Base-by-base conservation (phyloP, 176 grass and related monocot species). In the Tuctoria greenei region DNA sequence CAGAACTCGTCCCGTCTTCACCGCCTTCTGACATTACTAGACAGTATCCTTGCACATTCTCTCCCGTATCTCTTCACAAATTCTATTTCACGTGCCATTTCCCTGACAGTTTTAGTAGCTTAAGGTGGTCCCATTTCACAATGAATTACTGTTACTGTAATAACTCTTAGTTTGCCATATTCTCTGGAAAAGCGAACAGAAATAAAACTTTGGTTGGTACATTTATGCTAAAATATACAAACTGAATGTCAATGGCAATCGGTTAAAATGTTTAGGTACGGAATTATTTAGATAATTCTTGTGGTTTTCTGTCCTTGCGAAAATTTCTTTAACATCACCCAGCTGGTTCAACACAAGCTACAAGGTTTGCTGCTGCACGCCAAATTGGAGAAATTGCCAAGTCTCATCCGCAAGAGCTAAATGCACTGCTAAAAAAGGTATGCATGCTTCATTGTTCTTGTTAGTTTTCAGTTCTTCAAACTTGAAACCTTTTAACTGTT, bases 381-480 rank as follows among this genome's bases (percentile, higher is more conserved):
- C 91, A 99, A 90, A 99, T 99, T 70, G 91, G 95, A 69, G 95
- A 92, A 61, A 92, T 99, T 15, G 87, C 95, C 71, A 99, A 92
- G 74, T 92, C 91, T 25, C 89, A 92, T 58, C 95, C 95, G 59
- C 91, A 90, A 74, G 95, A 99, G 62, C 82, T 99, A 50, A 90
- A 86, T 61, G 81, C 92, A 6, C 61, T 92, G 43, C 43, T 99
- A 4, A 99, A 95, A 78, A 99, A 95, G 95, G 95, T 99, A 84
- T 27, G 27, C 12, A 10, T 6, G 35, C 8, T n/a, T 47, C 58
- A 56, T 64, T 20, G 28, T 59, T 20, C 4, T 31, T 43, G 21
- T 57, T 45, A 40, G 4, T 35, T 34, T 84, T 55, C 7, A 70
- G 37, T 18, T 50, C 26, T 61, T 24, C 52, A 50, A 75, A 64